These are phyloP conservation scores for Mrakia hoshinonis DNA, from an alignment of 768 basidiomycete genomes.

Conservation along the genomic window DNA sequence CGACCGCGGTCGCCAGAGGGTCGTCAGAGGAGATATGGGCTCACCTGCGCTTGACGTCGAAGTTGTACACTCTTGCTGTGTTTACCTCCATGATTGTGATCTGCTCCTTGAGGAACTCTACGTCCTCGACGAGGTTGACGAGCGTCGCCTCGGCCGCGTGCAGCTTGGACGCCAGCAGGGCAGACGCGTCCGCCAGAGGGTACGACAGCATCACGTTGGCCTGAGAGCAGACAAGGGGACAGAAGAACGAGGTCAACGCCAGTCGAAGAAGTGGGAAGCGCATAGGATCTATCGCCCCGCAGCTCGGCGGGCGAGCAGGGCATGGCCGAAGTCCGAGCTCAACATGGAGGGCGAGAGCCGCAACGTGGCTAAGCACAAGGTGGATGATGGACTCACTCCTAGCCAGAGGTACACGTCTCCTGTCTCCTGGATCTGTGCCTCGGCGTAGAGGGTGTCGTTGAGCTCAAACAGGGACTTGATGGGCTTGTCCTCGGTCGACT, in stretches of 20 bases:
- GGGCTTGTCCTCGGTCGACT: conserved; percentile 43
- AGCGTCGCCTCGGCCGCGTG: conserved; percentile 58
- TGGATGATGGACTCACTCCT: conserved; percentile 55
- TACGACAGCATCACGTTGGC: conserved; percentile 98
- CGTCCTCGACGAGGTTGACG: conserved; percentile 66
- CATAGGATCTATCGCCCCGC: too few relatives aligned
- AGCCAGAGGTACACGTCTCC: conserved; percentile 93
- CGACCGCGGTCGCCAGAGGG: too few relatives aligned
- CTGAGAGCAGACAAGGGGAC: conserved; percentile 43
- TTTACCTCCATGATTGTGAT: conserved; percentile 94
- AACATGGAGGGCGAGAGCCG: neutral
- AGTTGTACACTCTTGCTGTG: conserved; percentile 90
- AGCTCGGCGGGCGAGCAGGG: neutral
- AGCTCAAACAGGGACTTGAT: conserved; percentile 84
- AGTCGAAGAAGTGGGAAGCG: too few relatives aligned
- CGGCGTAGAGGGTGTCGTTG: conserved; percentile 88
- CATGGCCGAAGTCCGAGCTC: too few relatives aligned
- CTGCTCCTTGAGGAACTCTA: conserved; percentile 89
- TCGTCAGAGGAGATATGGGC: too few relatives aligned
- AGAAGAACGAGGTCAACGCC: neutral
- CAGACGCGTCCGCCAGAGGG: conserved; percentile 65
- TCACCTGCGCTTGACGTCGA: conserved; percentile 66
- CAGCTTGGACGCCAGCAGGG: conserved; percentile 67
- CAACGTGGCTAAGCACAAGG: neutral
- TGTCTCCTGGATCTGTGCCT: conserved; percentile 75